Evolutionary conservation across 2,329 filamentous ascomycete genomes (phyloP).

Genomic region (Diaporthe amygdali): DNA sequence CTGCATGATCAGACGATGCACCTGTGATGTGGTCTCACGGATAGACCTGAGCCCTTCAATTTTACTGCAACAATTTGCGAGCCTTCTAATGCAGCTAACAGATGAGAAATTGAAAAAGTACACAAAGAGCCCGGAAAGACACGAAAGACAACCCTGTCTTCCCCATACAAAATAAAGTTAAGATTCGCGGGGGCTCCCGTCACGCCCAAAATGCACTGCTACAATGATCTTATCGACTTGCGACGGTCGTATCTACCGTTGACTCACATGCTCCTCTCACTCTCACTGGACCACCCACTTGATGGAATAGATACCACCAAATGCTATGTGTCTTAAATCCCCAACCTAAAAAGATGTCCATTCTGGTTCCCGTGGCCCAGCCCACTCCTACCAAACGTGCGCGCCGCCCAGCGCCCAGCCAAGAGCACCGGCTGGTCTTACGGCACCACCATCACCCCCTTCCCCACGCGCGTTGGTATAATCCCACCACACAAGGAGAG

Average conservation of each 20-base stretch:
- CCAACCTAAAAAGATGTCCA: background rate
- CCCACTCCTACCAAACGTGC: background rate
- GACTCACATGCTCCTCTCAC: background rate
- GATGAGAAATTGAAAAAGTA: background rate
- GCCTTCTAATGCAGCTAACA: background rate
- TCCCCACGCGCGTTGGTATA: background rate
- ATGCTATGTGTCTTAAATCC: background rate
- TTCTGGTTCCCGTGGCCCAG: background rate
- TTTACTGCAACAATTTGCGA: background rate
- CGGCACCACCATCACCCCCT: background rate
- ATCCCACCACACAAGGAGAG: background rate
- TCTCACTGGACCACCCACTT: background rate
- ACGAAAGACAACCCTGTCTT: background rate
- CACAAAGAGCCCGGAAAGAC: background rate
- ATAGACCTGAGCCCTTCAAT: background rate
- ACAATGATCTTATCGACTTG: background rate
- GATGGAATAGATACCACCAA: background rate
- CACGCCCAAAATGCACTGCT: background rate
- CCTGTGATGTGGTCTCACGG: background rate
- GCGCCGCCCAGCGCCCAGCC: background rate
- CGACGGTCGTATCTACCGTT: background rate
- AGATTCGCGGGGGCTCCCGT: constrained; percentile 4
- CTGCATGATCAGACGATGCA: background rate
- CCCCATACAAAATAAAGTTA: constrained; percentile 7
- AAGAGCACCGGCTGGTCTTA: background rate